Conservation (phyloP, 2,329 filamentous ascomycete species). For the Ilyonectria robusta region DNA sequence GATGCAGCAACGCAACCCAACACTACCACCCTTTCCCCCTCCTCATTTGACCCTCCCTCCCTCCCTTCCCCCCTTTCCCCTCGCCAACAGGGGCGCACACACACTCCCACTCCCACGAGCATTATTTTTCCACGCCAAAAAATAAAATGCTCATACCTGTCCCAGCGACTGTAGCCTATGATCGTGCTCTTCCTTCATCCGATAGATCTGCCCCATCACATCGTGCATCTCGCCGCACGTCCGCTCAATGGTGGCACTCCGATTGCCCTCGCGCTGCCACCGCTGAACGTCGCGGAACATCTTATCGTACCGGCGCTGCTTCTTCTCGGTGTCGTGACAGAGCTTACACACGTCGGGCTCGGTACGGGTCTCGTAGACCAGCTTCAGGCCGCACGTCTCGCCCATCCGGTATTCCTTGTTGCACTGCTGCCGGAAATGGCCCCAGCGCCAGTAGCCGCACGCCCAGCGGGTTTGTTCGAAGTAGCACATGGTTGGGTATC, state of each 20-base stretch:
- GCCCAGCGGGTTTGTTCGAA: constrained; percentile 90
- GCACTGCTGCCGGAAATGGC: constrained; percentile 92
- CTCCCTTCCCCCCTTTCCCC: constrained; percentile 9
- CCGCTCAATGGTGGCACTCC: constrained; percentile 79
- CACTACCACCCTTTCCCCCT: constrained; percentile 13
- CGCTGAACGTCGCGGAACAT: constrained; percentile 82
- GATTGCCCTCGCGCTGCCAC: constrained; percentile 83
- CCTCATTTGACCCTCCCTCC: constrained; percentile 1
- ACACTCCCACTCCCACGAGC: constrained; percentile 7
- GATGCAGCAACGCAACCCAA: neutral
- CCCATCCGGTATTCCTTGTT: constrained; percentile 95
- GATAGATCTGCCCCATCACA: constrained; percentile 72
- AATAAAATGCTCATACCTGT: constrained; percentile 23
- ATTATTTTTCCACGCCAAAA: neutral
- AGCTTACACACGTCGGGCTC: constrained; percentile 80
- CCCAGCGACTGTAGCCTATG: constrained; percentile 53
- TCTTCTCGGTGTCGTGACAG: constrained; percentile 91
- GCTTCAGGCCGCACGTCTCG: constrained; percentile 95
- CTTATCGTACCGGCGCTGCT: constrained; percentile 80
- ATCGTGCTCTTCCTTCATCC: constrained; percentile 60
- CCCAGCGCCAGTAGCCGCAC: constrained; percentile 96
- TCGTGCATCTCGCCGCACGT: constrained; percentile 78
- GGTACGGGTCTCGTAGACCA: constrained; percentile 81
- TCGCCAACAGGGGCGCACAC: constrained; percentile 7
- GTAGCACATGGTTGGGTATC: constrained; percentile 82